Conservation (phyloP, 1,139 yeast species). For the Pichia kudriavzevii region DNA sequence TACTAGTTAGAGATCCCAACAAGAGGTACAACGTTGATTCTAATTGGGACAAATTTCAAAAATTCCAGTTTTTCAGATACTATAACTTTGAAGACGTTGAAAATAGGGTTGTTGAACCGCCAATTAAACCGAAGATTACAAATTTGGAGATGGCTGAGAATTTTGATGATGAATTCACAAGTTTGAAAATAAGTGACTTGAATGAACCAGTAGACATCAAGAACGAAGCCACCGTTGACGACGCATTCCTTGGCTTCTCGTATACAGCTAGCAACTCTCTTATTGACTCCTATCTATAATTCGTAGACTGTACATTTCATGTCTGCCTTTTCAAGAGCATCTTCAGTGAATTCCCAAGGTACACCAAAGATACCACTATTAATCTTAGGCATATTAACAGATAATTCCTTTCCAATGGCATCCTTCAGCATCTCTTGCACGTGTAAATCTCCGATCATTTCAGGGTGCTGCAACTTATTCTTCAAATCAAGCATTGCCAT, state of each 20-base stretch:
- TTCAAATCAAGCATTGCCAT: slow-evolving; percentile 41
- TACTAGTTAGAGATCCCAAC: slow-evolving; percentile 66
- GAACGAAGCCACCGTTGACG: slow-evolving; percentile 11
- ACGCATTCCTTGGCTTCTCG: slow-evolving; percentile 34
- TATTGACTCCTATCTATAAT: slow-evolving; percentile 23
- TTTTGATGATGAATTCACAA: slow-evolving; percentile 78
- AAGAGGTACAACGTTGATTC: slow-evolving; percentile 68
- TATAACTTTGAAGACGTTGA: slow-evolving; percentile 67
- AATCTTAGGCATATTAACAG: slow-evolving; percentile 64
- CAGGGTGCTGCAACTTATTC: slow-evolving; percentile 29
- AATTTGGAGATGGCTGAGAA: slow-evolving; percentile 85
- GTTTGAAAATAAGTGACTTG: slow-evolving; percentile 35
- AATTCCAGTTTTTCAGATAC: slow-evolving; percentile 73
- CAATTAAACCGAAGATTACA: slow-evolving; percentile 79
- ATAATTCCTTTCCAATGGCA: background rate
- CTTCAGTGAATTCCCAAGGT: slow-evolving; percentile 69
- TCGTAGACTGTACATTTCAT: slow-evolving; percentile 39
- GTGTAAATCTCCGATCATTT: slow-evolving; percentile 5
- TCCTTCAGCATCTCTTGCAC: slow-evolving; percentile 8
- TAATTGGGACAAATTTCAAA: slow-evolving; percentile 45
- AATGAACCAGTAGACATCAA: background rate
- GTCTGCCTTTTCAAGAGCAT: slow-evolving; percentile 32
- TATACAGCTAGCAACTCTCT: slow-evolving; percentile 32
- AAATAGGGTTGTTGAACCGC: slow-evolving; percentile 52
- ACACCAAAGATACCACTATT: slow-evolving; percentile 75